Evolutionary conservation across 345 rosid genomes (phyloP).

Genomic region (Hevea brasiliensis): DNA sequence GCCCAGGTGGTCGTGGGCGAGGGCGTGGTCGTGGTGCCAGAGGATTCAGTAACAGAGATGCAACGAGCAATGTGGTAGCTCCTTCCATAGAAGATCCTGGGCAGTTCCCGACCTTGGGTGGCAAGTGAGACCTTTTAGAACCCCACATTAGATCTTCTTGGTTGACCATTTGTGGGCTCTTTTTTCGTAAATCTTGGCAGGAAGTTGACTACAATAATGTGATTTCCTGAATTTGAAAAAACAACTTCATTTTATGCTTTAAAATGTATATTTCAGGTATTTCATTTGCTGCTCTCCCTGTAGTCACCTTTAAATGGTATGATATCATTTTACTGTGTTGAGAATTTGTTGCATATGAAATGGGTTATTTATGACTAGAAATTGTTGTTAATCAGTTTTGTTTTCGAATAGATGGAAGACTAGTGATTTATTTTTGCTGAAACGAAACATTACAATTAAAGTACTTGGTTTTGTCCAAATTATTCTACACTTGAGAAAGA

Average conservation of each 20-base stretch:
- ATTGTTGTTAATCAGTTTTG: not conserved
- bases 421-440: too few relatives aligned
- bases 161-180: slow-evolving; percentile 31
- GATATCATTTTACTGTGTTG: slow-evolving; percentile 15
- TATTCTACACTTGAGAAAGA: too few relatives aligned
- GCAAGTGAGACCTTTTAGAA: slow-evolving; percentile 41
- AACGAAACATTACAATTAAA: too few relatives aligned
- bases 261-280: slow-evolving; percentile 37
- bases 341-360: slow-evolving; percentile 26
- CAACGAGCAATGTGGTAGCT: slow-evolving; percentile 31
- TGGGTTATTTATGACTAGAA: slow-evolving; percentile 18
- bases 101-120: slow-evolving; percentile 74
- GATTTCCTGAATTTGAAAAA: slow-evolving; percentile 32
- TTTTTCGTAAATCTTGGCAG: slow-evolving; percentile 19
- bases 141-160: too few relatives aligned
- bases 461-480: too few relatives aligned
- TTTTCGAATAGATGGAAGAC: too few relatives aligned
- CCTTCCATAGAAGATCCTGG: slow-evolving; percentile 64
- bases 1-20: slow-evolving; percentile 46
- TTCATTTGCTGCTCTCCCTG: slow-evolving; percentile 16
- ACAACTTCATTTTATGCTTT: slow-evolving; percentile 28
- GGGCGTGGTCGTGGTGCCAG: slow-evolving; percentile 49
- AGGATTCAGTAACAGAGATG: slow-evolving; percentile 34
- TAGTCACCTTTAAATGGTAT: slow-evolving; percentile 19
- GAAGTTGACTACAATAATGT: slow-evolving; percentile 41